Evolutionary conservation across 2,329 filamentous ascomycete genomes (phyloP).

Genomic region (Acrodontium crateriforme): DNA sequence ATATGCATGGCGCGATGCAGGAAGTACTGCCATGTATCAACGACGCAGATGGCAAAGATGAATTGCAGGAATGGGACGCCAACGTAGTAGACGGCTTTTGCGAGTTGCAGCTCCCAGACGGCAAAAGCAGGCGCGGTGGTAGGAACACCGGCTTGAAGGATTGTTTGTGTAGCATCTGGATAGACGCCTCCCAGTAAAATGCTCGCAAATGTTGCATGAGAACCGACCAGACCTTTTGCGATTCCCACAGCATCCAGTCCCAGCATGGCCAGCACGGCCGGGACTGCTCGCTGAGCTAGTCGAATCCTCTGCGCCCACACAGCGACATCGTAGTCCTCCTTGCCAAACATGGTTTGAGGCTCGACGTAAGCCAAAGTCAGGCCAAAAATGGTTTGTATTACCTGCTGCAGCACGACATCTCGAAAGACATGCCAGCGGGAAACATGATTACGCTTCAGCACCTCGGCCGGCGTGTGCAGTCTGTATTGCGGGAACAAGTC

Average conservation of each 20-base stretch:
- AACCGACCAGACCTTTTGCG: constrained; percentile 58
- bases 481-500: constrained; percentile 85
- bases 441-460: constrained; percentile 75
- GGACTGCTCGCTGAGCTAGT: constrained; percentile 64
- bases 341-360: constrained; percentile 57
- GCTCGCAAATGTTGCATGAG: constrained; percentile 61
- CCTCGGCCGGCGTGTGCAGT: constrained; percentile 86
- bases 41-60: constrained; percentile 54
- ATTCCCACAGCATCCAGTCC: constrained; percentile 65
- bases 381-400: constrained; percentile 69
- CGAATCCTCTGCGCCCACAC: constrained; percentile 79
- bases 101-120: constrained; percentile 63
- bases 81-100: constrained; percentile 67
- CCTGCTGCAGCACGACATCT: constrained; percentile 73
- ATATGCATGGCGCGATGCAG: constrained; percentile 92
- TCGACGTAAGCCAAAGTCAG: constrained; percentile 58
- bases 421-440: constrained; percentile 72
- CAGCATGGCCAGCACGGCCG: constrained; percentile 52
- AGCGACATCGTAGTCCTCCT: constrained; percentile 72
- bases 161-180: constrained; percentile 47
- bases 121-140: constrained; percentile 58
- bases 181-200: constrained; percentile 71
- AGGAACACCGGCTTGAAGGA: constrained; percentile 38
- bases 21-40: constrained; percentile 99
- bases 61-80: constrained; percentile 68